Base-by-base conservation (phyloP, 2,329 filamentous ascomycete genomes). In the Verticillium tricorpus region DNA sequence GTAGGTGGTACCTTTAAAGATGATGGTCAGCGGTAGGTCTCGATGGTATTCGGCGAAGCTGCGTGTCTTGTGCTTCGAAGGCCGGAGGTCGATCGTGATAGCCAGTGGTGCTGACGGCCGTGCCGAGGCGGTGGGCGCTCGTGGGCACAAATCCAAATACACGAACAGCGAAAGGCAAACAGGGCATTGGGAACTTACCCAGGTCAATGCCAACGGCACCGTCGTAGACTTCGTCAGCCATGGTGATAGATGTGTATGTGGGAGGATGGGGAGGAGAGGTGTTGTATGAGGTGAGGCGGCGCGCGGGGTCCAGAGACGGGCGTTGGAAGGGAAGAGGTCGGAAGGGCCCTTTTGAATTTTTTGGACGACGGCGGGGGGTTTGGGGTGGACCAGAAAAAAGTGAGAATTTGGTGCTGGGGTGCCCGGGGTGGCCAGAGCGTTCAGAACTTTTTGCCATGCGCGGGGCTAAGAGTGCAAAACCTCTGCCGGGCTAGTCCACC, bases 141-240 rank as follows among this genome's bases (percentile, higher is more conserved):
- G 45, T 50, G 19, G 8, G 17, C 45, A 50, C n/a, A 19, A n/a
- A 60, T 2, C 2, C 45, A 50, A 2, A 19, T 1, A 60, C 61
- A 58, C 56, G 28, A 61, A 56, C 32, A 40, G 56, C 39, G 57
- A 50, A 60, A 34, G 45, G 57, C 45, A 50, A 22, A 25, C 37
- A 40, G 37, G 15, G 14, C 6, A 7, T 15, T 56, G 37, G 50
- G 60, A 69, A 83, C 89, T 75, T 85, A 96, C 94, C 95, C 84
- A 99, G 88, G 89, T 99, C 95, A 85, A 99, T 99, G 89, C 95
- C 95, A 85, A 98, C 92, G 88, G 95, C 95, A 91, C 95, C 95
- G 80, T 99, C 95, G 82, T 98, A 99, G 75, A 96, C 89, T 89
- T 97, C 94, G 81, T 97, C 93, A 80, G 92, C 89, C 94, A 97